Percentiles rank a stretch among this genome's conserved stretches.
phyloP scores from a whole-genome alignment of 2,329 filamentous ascomycete species.

The Xylariaceae sp. region DNA sequence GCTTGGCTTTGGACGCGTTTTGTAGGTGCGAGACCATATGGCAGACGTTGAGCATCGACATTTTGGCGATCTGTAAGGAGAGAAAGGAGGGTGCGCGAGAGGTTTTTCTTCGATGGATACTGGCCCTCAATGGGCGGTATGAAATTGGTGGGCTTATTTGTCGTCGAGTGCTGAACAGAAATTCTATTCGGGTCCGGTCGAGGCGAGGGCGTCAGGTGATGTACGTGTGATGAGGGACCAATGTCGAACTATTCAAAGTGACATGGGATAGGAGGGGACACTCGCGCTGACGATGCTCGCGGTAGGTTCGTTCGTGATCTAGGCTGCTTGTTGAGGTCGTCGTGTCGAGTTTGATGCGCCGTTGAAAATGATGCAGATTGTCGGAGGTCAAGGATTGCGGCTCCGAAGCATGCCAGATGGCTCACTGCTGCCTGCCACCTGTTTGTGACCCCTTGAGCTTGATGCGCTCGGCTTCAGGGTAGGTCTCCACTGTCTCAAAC shows the following conservation, averaged over 20 bases:
- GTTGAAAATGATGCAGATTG: slow-evolving; percentile 4
- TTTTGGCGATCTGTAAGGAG: slow-evolving; percentile 33
- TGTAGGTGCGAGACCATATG: slow-evolving; percentile 88
- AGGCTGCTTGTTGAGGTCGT: too few species aligned
- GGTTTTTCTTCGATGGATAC: neutral
- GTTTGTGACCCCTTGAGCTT: neutral
- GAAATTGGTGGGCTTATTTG: neutral
- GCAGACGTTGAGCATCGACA: slow-evolving; percentile 72
- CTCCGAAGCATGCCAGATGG: slow-evolving; percentile 2
- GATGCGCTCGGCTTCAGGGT: neutral
- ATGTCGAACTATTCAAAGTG: too few species aligned
- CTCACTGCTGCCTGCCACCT: neutral
- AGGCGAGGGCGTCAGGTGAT: too few species aligned
- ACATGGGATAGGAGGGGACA: too few species aligned
- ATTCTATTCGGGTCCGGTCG: too few species aligned
- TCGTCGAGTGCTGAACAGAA: too few species aligned
- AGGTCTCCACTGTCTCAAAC: slow-evolving; percentile 3
- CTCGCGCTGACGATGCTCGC: too few species aligned
- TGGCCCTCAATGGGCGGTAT: neutral
- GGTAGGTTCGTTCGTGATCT: too few species aligned
- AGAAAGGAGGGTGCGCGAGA: neutral
- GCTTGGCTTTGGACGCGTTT: slow-evolving; percentile 80
- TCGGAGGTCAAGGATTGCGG: slow-evolving; percentile 12
- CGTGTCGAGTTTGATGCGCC: neutral
- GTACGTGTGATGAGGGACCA: too few species aligned